Base-by-base conservation (phyloP, 2,329 filamentous ascomycete genomes). In the Zymoseptoria pseudotritici region DNA sequence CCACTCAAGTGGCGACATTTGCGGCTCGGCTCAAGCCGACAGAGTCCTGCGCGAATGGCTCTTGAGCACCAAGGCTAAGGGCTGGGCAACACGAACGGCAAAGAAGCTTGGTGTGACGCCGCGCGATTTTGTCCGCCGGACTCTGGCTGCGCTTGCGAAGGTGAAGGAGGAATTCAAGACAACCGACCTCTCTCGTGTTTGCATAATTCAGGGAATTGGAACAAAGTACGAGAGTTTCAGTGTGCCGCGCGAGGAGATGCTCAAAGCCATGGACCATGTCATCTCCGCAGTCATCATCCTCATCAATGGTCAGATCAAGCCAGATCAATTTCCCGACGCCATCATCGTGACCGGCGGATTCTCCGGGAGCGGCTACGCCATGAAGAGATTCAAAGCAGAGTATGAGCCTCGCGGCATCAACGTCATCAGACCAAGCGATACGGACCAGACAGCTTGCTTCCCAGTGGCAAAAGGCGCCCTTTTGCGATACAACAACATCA, bases 271-370 rank as follows among this genome's bases (percentile, higher is more conserved):
- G n/a, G 58, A 64, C 6, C 7, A 31, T 5, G 57, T 60, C 8
- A 57, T 61, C 20, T 3, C 1, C 2, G 50, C 24, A 13, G 58
- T 65, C 24, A 54, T 36, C 26, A n/a, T 2, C 9, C 11, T 46
- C 9, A 58, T 62, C 29, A 54, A 64, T 10, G 52, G 22, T 11
- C 51, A 49, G 11, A 50, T 53, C 9, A 11, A 7, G 8, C 22
- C 53, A n/a, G 3, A 13, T 5, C 7, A 19, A 21, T 46, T 46
- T 46, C 58, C 58, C 2, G 22, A 57, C 3, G 21, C 63, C 7
- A 63, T 65, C n/a, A 21, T 29, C 6, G 21, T 63, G 1, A 62
- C 59, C 0, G 61, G 63, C 4, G 63, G 61, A 1, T 60, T 63
- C 11, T 56, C 61, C 1, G 63, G 58, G 17, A 54, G 50, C 24